Evolutionary conservation across 352 stramenopile genomes (phyloP).

Genomic region (Globisporangium okanoganense): DNA sequence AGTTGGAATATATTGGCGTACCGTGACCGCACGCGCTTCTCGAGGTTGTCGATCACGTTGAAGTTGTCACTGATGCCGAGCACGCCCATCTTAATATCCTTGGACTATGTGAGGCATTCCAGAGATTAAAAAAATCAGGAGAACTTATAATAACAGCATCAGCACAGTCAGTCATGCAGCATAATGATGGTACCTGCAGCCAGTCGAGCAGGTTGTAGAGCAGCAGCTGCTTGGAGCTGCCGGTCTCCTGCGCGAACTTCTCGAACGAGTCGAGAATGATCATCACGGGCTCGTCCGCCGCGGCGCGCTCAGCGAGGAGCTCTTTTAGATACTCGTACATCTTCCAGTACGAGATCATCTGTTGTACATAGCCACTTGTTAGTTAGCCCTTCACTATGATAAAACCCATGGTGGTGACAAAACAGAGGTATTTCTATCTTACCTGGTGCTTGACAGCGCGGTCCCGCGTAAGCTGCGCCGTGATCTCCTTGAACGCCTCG

Average conservation of each 20-base stretch:
- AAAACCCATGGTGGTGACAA: not conserved
- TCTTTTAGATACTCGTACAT: slow-evolving; percentile 84
- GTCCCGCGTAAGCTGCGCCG: slow-evolving; percentile 54
- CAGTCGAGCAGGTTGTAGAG: slow-evolving; percentile 86
- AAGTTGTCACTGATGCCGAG: slow-evolving; percentile 78
- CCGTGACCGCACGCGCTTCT: slow-evolving; percentile 79
- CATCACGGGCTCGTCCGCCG: slow-evolving; percentile 49
- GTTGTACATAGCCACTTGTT: not conserved
- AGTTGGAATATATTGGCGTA: slow-evolving; percentile 14
- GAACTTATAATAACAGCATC: not conserved
- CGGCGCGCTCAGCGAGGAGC: slow-evolving; percentile 51
- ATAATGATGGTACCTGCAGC: slow-evolving; percentile 47
- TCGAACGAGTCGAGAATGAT: slow-evolving; percentile 75
- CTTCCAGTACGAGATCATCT: slow-evolving; percentile 71
- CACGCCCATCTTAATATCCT: slow-evolving; percentile 77
- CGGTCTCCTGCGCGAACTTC: slow-evolving; percentile 62
- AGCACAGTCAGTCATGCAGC: not conserved
- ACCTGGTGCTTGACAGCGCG: slow-evolving; percentile 62
- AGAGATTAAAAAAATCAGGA: too few relatives aligned
- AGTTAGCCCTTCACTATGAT: not conserved
- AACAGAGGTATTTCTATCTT: not conserved
- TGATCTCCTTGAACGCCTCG: slow-evolving; percentile 83
- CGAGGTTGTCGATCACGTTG: slow-evolving; percentile 76
- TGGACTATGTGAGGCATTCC: slow-evolving; percentile 32
- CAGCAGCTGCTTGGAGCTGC: slow-evolving; percentile 71